Base-by-base conservation (phyloP, 495 filamentous ascomycete species). In the Xylaria intraflava region DNA sequence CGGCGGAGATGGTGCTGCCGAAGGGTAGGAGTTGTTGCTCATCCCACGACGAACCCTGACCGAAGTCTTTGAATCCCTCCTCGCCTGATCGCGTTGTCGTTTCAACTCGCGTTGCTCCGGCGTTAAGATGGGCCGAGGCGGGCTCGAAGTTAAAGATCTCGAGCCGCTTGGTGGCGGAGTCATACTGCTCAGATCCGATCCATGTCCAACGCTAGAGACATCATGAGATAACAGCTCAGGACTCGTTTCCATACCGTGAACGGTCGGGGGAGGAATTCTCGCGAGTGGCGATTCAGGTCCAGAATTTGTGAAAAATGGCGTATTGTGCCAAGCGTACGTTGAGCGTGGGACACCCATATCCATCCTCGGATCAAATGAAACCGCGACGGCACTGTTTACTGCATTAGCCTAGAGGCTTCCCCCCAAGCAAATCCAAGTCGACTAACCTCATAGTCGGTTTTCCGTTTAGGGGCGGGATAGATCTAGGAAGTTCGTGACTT, bases 41-140 rank as follows among this genome's bases (percentile, higher is more conserved):
- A 68, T 70, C 14, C 68, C 62, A 52, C 74, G 68, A 36, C 66
- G 64, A 17, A 61, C 61, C 42, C 74, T 68, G 9, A 60, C 58
- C 1, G 71, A 62, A 27, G 72, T 49, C 58, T 75, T 76, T 31
- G 67, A 67, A 46, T 67, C 66, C 42, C 71, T 68, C 22, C 75
- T 65, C 29, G 66, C 72, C 46, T 74, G 74, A 49, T 77, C 74
- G 38, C 68, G 65, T 50, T 78, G 75, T 39, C 71, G 68, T 59
- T 76, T 78, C 4, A 77, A 58, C 46, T 75, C 73, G 41, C 75
- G 67, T 56, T 77, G 74, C 56, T 77, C 74, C 4, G 73, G 62
- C 6, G 72, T 75, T 39, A 78, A 64, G 10, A 62, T 64, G 47
- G 59, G 66, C 46, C 72, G 65, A 2, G 75, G 72, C 4, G 74